These are phyloP conservation scores for Aureobasidium lini DNA, from an alignment of 2,329 filamentous ascomycete species.

Conservation along the genomic window DNA sequence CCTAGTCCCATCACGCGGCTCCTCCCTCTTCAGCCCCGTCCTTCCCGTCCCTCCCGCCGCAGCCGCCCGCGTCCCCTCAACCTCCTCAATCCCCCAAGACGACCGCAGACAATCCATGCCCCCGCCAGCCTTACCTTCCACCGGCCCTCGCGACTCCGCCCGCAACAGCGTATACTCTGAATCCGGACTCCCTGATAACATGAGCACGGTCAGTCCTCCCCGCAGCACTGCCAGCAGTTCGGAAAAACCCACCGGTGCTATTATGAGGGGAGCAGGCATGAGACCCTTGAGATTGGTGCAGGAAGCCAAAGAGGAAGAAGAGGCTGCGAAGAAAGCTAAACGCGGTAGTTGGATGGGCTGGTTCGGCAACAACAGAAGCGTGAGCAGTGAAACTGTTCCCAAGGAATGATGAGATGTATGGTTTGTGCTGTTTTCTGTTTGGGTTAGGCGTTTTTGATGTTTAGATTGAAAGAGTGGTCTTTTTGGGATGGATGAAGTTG, in stretches of 20 bases:
- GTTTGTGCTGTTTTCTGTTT: not conserved
- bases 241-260: conserved; percentile 29
- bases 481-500: not conserved
- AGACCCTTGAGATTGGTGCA: conserved; percentile 81
- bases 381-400: conserved; percentile 5
- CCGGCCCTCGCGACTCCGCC: conserved; percentile 24
- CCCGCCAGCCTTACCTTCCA: not conserved
- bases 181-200: conserved; percentile 14
- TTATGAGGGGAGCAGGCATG: conserved; percentile 59
- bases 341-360: conserved; percentile 42
- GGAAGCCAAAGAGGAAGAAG: conserved; percentile 47
- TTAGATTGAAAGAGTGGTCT: not conserved
- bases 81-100: conserved; percentile 37
- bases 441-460: not conserved
- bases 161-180: conserved; percentile 26
- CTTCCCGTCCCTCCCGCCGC: conserved; percentile 41
- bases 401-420: not conserved
- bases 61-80: conserved; percentile 45
- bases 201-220: conserved; percentile 42
- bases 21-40: conserved; percentile 52
- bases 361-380: conserved; percentile 25
- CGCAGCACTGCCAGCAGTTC: conserved; percentile 45
- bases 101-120: conserved; percentile 16
- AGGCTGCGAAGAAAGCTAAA: conserved; percentile 37
- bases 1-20: conserved; percentile 48